These are phyloP conservation scores for Phoma sp. DNA, from an alignment of 2,329 filamentous ascomycete genomes.

Conservation along the genomic window DNA sequence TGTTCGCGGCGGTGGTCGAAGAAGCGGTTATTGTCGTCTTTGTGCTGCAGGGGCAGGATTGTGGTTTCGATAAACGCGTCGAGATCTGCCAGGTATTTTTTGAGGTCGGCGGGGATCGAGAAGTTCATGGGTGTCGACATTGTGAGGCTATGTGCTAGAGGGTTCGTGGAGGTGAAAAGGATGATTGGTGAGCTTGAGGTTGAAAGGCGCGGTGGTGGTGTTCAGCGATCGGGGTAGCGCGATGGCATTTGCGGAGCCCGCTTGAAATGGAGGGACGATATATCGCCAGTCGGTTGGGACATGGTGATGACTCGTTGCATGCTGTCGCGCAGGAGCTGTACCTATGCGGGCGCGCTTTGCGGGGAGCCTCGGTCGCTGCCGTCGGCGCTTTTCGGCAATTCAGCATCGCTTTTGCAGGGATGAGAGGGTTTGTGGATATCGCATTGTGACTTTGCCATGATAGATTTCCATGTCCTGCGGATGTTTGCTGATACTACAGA, in stretches of 20 bases:
- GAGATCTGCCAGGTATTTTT: constrained; percentile 56
- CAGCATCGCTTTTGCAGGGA: neutral
- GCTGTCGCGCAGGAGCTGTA: constrained; percentile 1
- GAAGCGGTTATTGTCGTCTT: constrained; percentile 66
- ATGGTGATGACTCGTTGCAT: constrained; percentile 39
- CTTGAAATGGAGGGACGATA: constrained; percentile 8
- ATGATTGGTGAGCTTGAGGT: too few species aligned
- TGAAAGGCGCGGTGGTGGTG: too few species aligned
- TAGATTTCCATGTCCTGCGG: too few species aligned
- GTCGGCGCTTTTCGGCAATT: constrained; percentile 10
- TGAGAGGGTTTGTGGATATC: too few species aligned
- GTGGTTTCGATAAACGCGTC: constrained; percentile 63
- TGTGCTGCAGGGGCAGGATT: constrained; percentile 62
- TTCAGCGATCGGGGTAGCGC: constrained; percentile 4
- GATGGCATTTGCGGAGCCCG: neutral
- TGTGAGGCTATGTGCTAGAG: too few species aligned
- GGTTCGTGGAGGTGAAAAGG: too few species aligned
- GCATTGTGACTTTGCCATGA: too few species aligned
- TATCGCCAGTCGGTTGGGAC: constrained; percentile 23
- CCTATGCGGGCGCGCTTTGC: neutral
- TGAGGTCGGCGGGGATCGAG: constrained; percentile 59
- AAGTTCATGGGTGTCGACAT: constrained; percentile 46
- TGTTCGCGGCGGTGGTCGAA: constrained; percentile 70
- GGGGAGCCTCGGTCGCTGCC: constrained; percentile 16
- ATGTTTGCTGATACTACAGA: too few species aligned